Conservation (phyloP, 106 monocot species). For the Acorus gramineus region DNA sequence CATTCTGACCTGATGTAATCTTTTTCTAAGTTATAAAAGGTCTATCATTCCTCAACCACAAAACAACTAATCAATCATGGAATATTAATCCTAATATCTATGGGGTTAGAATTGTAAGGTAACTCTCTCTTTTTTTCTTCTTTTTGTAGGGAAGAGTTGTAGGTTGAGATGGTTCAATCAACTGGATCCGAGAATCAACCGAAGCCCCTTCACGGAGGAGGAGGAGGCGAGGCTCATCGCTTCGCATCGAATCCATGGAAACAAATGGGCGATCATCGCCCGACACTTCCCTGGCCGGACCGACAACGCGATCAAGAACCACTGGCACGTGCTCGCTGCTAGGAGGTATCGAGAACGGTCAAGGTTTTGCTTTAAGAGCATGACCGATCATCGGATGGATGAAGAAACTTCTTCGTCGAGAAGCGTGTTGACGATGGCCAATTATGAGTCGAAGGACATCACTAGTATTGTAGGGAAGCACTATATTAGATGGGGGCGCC, state of each 20-base stretch:
- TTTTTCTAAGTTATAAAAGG: background rate
- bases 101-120: background rate
- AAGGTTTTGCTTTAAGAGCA: constrained; percentile 1
- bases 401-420: background rate
- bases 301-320: constrained; percentile 85
- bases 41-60: no score
- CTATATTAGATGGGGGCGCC: no score
- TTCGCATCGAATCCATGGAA: constrained; percentile 61
- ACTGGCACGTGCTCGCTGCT: constrained; percentile 90
- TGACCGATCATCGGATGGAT: background rate
- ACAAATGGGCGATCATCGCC: constrained; percentile 70
- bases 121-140: background rate
- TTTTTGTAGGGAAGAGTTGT: constrained; percentile 67
- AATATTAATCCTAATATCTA: no score
- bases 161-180: constrained; percentile 92
- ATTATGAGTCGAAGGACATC: background rate
- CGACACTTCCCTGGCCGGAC: constrained; percentile 68
- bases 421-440: background rate
- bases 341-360: constrained; percentile 46
- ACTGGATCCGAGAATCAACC: constrained; percentile 72
- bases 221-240: constrained; percentile 65
- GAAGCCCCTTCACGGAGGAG: constrained; percentile 68
- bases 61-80: no score
- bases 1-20: background rate
- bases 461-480: no score